Conservation (phyloP, 1,139 yeast genomes). For the Oligophagozyma castellii region DNA sequence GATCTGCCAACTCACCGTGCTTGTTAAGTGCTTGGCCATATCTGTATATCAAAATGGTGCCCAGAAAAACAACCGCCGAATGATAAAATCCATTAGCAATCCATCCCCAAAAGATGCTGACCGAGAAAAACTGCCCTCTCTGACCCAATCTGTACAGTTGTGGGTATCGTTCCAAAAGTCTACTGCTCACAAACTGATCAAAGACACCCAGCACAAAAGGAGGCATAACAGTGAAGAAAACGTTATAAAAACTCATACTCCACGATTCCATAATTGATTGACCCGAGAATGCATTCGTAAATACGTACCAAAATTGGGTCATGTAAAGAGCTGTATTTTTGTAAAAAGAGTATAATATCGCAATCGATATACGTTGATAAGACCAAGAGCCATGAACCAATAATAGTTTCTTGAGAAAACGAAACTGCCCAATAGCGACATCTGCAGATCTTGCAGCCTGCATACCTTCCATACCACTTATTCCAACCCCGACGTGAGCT, state of each 20-base stretch:
- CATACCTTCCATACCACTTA: conserved; percentile 98
- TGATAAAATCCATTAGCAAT: conserved; percentile 89
- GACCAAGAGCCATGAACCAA: conserved; percentile 98
- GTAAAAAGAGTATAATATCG: conserved; percentile 87
- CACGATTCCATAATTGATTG: conserved; percentile 95
- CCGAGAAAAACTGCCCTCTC: conserved; percentile 75
- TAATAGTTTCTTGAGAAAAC: conserved; percentile 64
- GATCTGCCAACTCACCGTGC: conserved; percentile 66
- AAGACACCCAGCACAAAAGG: conserved; percentile 94
- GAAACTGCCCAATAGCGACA: conserved; percentile 92
- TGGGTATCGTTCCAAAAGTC: conserved; percentile 82
- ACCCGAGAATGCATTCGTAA: conserved; percentile 84
- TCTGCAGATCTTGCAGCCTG: conserved; percentile 99
- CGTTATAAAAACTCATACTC: conserved; percentile 93
- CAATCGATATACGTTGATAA: conserved; percentile 83
- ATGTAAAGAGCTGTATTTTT: conserved; percentile 88
- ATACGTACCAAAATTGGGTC: conserved; percentile 98
- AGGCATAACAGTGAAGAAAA: conserved; percentile 88
- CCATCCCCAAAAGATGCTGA: conserved; percentile 95
- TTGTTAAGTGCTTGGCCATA: conserved; percentile 48
- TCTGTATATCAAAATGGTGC: conserved; percentile 54
- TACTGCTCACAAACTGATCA: conserved; percentile 90
- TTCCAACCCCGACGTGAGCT: conserved; percentile 97
- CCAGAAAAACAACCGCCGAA: conserved; percentile 70
- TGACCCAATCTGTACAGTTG: conserved; percentile 88